Evolutionary conservation across 352 stramenopile species (phyloP), one percentile per base, ranked within the genome.

Genomic region (Phytopythium oedochilum): DNA sequence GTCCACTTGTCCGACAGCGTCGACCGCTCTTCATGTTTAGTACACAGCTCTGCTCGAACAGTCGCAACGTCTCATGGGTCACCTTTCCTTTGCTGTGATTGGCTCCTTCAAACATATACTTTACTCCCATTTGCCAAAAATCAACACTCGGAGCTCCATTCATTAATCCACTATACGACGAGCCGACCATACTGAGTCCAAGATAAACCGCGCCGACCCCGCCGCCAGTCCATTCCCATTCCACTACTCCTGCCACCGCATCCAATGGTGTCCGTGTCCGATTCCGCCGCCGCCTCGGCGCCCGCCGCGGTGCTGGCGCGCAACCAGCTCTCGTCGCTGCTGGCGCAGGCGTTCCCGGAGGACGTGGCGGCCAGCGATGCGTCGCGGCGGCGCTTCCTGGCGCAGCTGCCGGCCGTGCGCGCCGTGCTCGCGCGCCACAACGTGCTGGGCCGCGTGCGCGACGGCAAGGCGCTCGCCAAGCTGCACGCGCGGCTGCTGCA

Each of bases 271-370:
- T 36, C n/a, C n/a, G n/a, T n/a, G n/a, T n/a, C n/a, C n/a, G n/a
- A n/a, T 14, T 60, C 65, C 49, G 43, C 32, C 31, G 47, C 66
- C 0, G 49, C 66, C 38, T 39, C 36, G 12, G 51, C 54, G 42
- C 46, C 63, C 25, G 45, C 65, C 47, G 64, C 48, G 50, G 68
- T 74, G 45, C 70, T 90, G 48, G 79, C 80, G 46, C 83, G 78
- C 60, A 94, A 94, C 64, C 50, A 92, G 53, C 73, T 94, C 35
- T 91, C 81, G 10, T 92, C 82, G 9, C 65, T 92, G 61, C 70
- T 92, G 31, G 74, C 84, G 48, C 60, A 92, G 5, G 75, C 79
- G 38, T 81, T 94, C 49, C 75, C 79, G 7, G 75, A 80, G n/a
- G 65, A 78, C 20, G 53, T 88, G 31, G 62, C 68, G 22, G 74